Conservation (phyloP, 768 basidiomycete species). For the Panaeolus cyanescens region DNA sequence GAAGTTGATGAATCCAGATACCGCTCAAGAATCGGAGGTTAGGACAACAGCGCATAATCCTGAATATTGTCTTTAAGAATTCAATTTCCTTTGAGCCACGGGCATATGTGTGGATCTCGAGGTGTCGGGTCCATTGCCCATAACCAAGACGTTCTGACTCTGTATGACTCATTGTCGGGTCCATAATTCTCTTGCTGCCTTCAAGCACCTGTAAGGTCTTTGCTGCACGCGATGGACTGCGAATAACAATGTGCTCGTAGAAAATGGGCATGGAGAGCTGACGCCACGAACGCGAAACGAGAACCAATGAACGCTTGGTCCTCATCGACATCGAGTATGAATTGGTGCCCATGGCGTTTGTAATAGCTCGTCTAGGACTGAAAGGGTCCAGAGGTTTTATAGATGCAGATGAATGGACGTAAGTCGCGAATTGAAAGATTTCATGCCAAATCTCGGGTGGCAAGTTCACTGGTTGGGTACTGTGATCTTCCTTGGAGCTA, state of each 20-base stretch:
- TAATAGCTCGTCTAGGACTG: constrained; percentile 36
- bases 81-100: constrained; percentile 37
- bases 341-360: constrained; percentile 48
- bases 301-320: constrained; percentile 51
- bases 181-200: constrained; percentile 18
- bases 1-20: constrained; percentile 45
- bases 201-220: constrained; percentile 38
- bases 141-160: constrained; percentile 19
- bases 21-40: constrained; percentile 47
- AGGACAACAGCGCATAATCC: constrained; percentile 46
- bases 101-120: constrained; percentile 49
- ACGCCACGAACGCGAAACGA: constrained; percentile 51
- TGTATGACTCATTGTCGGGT: background rate
- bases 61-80: constrained; percentile 44
- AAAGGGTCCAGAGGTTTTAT: constrained; percentile 52
- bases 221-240: constrained; percentile 44
- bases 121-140: constrained; percentile 49
- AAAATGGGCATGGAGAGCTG: constrained; percentile 41
- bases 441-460: constrained; percentile 56
- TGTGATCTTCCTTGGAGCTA: constrained; percentile 10
- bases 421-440: constrained; percentile 58
- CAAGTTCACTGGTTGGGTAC: constrained; percentile 33
- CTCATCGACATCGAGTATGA: constrained; percentile 45
- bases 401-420: constrained; percentile 43
- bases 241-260: constrained; percentile 47